These are phyloP conservation scores for Myriosclerotinia duriaeana DNA, from an alignment of 2,329 filamentous ascomycete species.

Conservation along the genomic window DNA sequence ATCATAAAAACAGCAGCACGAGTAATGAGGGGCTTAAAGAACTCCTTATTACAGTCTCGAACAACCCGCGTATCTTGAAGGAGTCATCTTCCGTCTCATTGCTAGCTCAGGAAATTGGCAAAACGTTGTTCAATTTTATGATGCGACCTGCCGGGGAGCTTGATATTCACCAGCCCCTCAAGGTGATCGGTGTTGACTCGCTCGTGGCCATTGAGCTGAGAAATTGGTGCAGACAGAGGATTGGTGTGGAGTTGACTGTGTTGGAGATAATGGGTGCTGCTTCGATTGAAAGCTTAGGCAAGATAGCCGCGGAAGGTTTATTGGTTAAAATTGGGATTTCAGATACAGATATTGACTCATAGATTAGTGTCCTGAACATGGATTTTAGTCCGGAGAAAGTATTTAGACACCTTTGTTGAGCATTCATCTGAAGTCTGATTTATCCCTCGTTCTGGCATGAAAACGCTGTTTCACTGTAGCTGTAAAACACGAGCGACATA, in stretches of 20 bases:
- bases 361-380: background rate
- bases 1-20: background rate
- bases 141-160: background rate
- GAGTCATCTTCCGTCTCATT: background rate
- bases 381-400: background rate
- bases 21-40: constrained; percentile 1
- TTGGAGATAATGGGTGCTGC: background rate
- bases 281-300: background rate
- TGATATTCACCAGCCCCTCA: background rate
- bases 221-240: background rate
- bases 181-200: constrained; percentile 2
- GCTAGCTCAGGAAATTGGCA: constrained; percentile 1
- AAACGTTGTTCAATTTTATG: background rate
- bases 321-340: background rate
- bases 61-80: background rate
- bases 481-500: no score
- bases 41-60: background rate
- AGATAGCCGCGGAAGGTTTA: background rate
- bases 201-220: constrained; percentile 13
- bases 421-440: background rate
- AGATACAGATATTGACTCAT: no score
- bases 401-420: background rate
- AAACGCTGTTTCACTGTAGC: no score
- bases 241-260: background rate
- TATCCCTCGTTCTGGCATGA: no score